Evolutionary conservation across 176 grass and related monocot species (phyloP).

Genomic region (Aegilops speltoides): DNA sequence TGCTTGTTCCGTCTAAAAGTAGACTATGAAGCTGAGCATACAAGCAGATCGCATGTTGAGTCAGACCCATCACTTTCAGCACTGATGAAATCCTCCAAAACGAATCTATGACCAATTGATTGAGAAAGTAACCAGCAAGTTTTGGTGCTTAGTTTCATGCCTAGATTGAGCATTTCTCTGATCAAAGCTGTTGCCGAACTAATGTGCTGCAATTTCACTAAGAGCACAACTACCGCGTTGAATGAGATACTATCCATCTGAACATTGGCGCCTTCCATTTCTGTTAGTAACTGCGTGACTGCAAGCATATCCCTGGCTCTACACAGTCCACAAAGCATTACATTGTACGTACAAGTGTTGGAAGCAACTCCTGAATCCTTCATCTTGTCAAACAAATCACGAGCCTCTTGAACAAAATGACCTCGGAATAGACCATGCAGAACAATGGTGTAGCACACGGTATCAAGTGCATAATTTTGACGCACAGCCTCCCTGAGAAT

Average conservation of each 20-base stretch:
- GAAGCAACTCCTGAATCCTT: constrained; percentile 60
- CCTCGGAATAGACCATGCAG: constrained; percentile 66
- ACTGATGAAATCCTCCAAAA: constrained; percentile 27
- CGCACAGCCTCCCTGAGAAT: constrained; percentile 53
- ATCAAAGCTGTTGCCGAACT: constrained; percentile 45
- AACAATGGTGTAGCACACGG: constrained; percentile 69
- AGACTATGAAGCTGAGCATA: constrained; percentile 57
- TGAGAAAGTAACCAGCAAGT: constrained; percentile 53
- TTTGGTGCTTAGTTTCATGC: constrained; percentile 50
- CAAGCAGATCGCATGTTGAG: constrained; percentile 53
- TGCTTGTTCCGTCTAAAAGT: constrained; percentile 18
- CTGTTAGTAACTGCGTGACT: constrained; percentile 52
- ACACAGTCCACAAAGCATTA: constrained; percentile 78
- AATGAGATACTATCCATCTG: constrained; percentile 72
- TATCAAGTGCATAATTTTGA: constrained; percentile 60
- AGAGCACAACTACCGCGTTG: constrained; percentile 62
- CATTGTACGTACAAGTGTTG: constrained; percentile 73
- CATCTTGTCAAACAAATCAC: constrained; percentile 74
- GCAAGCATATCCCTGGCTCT: constrained; percentile 56
- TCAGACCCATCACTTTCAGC: constrained; percentile 44
- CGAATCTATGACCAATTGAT: constrained; percentile 16
- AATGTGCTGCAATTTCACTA: constrained; percentile 51
- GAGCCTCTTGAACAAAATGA: constrained; percentile 59
- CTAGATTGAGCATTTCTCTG: constrained; percentile 63
- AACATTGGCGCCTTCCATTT: constrained; percentile 65